Percentiles rank a stretch among this genome's conserved stretches.
These are phyloP conservation scores for Austroboletus novae-zelandiae DNA, from an alignment of 1,284 basidiomycete genomes.

Conservation along the genomic window DNA sequence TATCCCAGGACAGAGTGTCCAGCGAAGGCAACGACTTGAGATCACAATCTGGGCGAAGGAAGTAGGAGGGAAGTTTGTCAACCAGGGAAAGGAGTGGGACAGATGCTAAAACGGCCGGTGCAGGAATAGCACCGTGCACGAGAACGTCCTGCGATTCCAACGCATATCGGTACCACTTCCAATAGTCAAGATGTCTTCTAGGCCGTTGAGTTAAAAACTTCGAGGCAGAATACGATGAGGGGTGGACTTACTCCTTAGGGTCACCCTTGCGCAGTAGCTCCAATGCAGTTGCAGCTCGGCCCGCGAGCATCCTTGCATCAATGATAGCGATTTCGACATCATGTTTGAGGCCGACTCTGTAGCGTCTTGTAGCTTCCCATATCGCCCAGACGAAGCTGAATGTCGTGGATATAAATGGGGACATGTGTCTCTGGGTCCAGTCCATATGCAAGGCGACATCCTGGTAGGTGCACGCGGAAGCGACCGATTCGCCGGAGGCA, in stretches of 20 bases:
- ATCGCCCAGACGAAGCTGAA: constrained; percentile 78
- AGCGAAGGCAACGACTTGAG: constrained; percentile 40
- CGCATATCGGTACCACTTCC: constrained; percentile 73
- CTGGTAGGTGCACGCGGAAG: constrained; percentile 45
- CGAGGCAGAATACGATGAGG: background rate
- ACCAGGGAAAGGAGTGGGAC: constrained; percentile 63
- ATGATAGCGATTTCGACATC: constrained; percentile 75
- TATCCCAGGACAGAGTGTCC: constrained; percentile 57
- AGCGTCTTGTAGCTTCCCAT: constrained; percentile 75
- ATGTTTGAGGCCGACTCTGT: constrained; percentile 65
- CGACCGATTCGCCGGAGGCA: constrained; percentile 33
- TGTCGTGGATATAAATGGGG: constrained; percentile 68
- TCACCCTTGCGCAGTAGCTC: constrained; percentile 54
- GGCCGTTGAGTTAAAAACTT: constrained; percentile 4
- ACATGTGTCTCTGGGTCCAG: constrained; percentile 67
- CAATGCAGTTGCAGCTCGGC: constrained; percentile 59
- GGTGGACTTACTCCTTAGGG: constrained; percentile 50
- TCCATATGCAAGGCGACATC: constrained; percentile 70
- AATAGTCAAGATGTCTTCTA: constrained; percentile 62
- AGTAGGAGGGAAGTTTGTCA: constrained; percentile 67
- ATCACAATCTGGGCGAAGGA: constrained; percentile 44
- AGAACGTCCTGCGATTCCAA: constrained; percentile 73
- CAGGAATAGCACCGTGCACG: constrained; percentile 64
- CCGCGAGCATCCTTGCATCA: constrained; percentile 57
- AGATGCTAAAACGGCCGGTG: constrained; percentile 62